phyloP scores from a whole-genome alignment of 1,139 yeast species.

The Candida tropicalis region DNA sequence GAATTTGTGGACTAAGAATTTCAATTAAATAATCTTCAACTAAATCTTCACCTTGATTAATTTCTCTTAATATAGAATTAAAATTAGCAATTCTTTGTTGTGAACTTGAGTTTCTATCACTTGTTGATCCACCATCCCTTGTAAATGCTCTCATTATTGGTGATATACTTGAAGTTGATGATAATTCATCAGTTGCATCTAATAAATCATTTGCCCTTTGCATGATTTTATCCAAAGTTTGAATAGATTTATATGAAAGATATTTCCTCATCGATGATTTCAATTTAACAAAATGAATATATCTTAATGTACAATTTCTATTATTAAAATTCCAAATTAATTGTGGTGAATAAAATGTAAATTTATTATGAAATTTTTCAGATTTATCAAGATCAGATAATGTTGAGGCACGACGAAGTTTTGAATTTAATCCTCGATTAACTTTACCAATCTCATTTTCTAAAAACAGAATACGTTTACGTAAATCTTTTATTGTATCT shows the following conservation, averaged over 20 bases:
- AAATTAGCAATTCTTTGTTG: conserved; percentile 41
- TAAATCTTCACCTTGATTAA: conserved; percentile 44
- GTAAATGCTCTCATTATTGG: conserved; percentile 7
- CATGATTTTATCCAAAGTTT: conserved; percentile 40
- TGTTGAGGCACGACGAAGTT: conserved; percentile 9
- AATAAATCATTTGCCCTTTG: conserved; percentile 16
- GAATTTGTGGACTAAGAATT: conserved; percentile 84
- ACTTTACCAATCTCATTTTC: conserved; percentile 23
- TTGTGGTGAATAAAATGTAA: conserved; percentile 42
- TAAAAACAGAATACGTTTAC: conserved; percentile 27
- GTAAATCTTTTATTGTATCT: conserved; percentile 14
- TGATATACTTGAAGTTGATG: conserved; percentile 1
- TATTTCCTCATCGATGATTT: conserved; percentile 31
- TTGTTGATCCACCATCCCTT: conserved; percentile 1
- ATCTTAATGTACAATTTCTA: conserved; percentile 38
- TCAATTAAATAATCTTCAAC: conserved; percentile 70
- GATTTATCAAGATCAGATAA: conserved; percentile 17
- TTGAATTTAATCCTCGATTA: conserved; percentile 9
- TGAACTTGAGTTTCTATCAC: conserved; percentile 18
- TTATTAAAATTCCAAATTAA: conserved; percentile 47
- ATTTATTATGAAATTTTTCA: conserved; percentile 42
- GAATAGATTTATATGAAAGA: conserved; percentile 40
- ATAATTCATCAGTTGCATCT: conserved; percentile 12
- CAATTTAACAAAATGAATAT: conserved; percentile 43
- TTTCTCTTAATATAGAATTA: conserved; percentile 52